Percentiles rank a stretch among this genome's conserved stretches.
Evolutionary conservation across 2,329 filamentous ascomycete species (phyloP).

Genomic region (Fusarium subtropicale): DNA sequence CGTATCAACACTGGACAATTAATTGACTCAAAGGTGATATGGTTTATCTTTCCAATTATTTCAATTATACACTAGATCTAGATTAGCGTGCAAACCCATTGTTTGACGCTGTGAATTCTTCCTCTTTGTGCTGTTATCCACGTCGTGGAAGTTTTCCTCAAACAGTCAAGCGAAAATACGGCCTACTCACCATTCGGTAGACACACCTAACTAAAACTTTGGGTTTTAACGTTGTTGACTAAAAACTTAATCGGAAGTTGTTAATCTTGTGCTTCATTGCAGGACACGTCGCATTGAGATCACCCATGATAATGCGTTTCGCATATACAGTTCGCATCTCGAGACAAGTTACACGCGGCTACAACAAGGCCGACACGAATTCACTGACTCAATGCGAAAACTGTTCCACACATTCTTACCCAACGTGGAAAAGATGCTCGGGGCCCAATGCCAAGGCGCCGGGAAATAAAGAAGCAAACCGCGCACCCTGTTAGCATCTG

Average conservation of each 20-base stretch:
- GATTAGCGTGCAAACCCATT: rapidly evolving
- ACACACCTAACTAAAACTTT: too few relatives aligned
- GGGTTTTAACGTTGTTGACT: too few relatives aligned
- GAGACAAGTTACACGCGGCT: not conserved
- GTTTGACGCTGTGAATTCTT: too few relatives aligned
- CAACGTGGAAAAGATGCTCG: not conserved
- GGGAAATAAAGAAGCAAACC: not conserved
- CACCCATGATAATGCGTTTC: not conserved
- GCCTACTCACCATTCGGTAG: too few relatives aligned
- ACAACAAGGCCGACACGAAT: not conserved
- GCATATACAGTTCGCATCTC: rapidly evolving
- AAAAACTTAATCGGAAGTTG: too few relatives aligned
- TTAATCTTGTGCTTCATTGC: too few relatives aligned
- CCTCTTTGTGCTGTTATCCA: too few relatives aligned
- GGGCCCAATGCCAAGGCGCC: not conserved
- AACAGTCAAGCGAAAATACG: too few relatives aligned
- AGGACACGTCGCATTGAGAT: not conserved
- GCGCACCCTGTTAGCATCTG: not conserved
- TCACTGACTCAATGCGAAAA: not conserved
- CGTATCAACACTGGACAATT: too few relatives aligned
- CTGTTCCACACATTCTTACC: not conserved
- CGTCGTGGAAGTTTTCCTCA: too few relatives aligned
- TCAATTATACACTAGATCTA: too few relatives aligned
- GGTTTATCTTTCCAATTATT: rapidly evolving
- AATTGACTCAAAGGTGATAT: too few relatives aligned